phyloP scores from a whole-genome alignment of 164 flowering plant species.

The Piper longum region DNA sequence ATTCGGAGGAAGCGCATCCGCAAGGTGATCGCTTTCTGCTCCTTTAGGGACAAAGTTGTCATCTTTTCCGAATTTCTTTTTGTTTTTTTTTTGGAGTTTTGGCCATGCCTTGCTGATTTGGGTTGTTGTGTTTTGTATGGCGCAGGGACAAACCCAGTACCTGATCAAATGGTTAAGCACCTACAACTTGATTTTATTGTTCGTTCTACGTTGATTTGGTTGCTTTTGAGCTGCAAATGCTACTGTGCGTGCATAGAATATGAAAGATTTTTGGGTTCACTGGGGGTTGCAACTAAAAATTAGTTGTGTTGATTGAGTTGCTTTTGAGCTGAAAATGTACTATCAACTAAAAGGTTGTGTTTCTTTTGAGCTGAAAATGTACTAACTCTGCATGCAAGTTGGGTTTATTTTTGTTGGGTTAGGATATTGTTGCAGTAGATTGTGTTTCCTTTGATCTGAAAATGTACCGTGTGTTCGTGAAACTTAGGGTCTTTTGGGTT shows the following conservation, averaged over 20 bases:
- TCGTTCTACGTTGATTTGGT: background rate
- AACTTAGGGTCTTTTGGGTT: too few relatives aligned
- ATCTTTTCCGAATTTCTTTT: background rate
- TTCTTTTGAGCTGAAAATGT: too few relatives aligned
- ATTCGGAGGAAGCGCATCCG: conserved; percentile 60
- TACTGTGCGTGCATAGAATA: too few relatives aligned
- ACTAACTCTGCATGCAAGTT: too few relatives aligned
- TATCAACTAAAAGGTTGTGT: too few relatives aligned
- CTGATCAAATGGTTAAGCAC: conserved; percentile 68
- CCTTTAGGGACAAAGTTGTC: background rate
- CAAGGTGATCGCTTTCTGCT: conserved; percentile 32
- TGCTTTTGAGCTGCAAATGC: background rate
- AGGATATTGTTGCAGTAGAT: background rate
- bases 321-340: too few relatives aligned
- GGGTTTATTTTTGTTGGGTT: too few relatives aligned
- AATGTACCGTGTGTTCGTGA: too few relatives aligned
- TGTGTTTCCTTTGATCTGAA: background rate
- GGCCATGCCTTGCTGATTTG: background rate
- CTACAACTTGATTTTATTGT: background rate
- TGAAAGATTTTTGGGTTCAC: background rate
- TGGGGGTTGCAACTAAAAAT: too few relatives aligned
- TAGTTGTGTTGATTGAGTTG: too few relatives aligned
- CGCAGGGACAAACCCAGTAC: conserved; percentile 62
- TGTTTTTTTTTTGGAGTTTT: background rate
- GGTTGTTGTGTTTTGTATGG: conserved; percentile 1